Evolutionary conservation across 129 eudicot genomes (phyloP).

Genomic region (Chrysanthemum lavandulifolium): DNA sequence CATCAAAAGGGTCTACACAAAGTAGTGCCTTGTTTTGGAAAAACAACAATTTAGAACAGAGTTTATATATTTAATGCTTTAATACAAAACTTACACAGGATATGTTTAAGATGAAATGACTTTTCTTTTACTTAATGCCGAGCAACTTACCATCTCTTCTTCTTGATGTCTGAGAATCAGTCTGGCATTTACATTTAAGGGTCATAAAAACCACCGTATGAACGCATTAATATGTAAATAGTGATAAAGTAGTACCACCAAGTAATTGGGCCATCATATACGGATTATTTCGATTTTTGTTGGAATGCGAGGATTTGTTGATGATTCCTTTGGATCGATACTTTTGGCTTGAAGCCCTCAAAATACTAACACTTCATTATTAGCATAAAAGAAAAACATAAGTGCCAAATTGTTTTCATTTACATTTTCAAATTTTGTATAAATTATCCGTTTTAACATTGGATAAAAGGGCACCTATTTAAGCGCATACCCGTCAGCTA

Average conservation of each 20-base stretch:
- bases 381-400: neutral
- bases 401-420: too few species aligned
- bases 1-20: constrained; percentile 96
- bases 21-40: constrained; percentile 53
- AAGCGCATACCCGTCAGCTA: constrained; percentile 37
- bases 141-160: constrained; percentile 60
- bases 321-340: constrained; percentile 87
- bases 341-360: constrained; percentile 51
- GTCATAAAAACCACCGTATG: constrained; percentile 23
- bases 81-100: neutral
- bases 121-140: neutral
- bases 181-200: constrained; percentile 42
- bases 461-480: neutral
- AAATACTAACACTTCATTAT: constrained; percentile 13
- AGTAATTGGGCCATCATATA: constrained; percentile 80
- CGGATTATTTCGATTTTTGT: constrained; percentile 71
- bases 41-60: constrained; percentile 5
- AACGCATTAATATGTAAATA: neutral
- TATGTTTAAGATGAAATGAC: neutral
- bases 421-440: too few species aligned
- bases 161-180: constrained; percentile 75
- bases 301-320: constrained; percentile 81
- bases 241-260: constrained; percentile 40
- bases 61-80: constrained; percentile 7
- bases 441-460: too few species aligned